Percentiles rank a stretch among this genome's conserved stretches.
Evolutionary conservation across 1,284 basidiomycete genomes (phyloP).

Genomic region (Boletus sp.): DNA sequence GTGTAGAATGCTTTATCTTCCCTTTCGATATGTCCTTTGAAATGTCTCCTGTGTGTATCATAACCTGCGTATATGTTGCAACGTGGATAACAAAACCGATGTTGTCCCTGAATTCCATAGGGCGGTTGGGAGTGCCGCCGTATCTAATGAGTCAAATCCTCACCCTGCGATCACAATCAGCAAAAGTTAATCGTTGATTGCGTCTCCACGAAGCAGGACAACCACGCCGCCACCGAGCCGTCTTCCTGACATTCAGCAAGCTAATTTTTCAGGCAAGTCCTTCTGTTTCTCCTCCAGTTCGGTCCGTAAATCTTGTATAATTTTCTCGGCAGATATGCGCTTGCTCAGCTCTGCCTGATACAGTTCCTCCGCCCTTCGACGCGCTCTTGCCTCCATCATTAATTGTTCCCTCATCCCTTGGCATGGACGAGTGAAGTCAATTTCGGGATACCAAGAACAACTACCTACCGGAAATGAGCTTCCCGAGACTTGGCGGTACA

Average conservation of each 20-base stretch:
- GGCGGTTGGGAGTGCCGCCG: too few species aligned
- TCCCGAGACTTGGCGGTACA: slow-evolving; percentile 34
- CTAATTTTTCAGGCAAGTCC: neutral
- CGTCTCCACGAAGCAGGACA: neutral
- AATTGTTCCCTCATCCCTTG: slow-evolving; percentile 37
- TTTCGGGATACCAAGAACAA: neutral
- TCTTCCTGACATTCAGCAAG: neutral
- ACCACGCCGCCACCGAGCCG: neutral
- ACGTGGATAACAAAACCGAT: neutral
- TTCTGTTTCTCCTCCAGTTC: slow-evolving; percentile 7
- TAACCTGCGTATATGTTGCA: slow-evolving; percentile 7
- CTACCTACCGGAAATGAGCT: slow-evolving; percentile 35
- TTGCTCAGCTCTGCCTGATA: slow-evolving; percentile 25
- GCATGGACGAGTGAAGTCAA: slow-evolving; percentile 8
- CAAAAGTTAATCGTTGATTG: neutral
- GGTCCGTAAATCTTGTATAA: slow-evolving; percentile 14
- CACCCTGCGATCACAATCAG: neutral
- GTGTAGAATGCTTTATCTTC: slow-evolving; percentile 18
- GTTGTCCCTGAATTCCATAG: neutral
- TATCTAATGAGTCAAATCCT: too few species aligned
- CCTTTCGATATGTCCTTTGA: slow-evolving; percentile 21
- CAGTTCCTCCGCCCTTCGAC: slow-evolving; percentile 31
- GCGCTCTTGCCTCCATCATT: slow-evolving; percentile 29
- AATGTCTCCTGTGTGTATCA: slow-evolving; percentile 22
- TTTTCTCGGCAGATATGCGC: slow-evolving; percentile 25